Conservation (phyloP, 805 yeast species). For the Hanseniaspora guilliermondii region DNA sequence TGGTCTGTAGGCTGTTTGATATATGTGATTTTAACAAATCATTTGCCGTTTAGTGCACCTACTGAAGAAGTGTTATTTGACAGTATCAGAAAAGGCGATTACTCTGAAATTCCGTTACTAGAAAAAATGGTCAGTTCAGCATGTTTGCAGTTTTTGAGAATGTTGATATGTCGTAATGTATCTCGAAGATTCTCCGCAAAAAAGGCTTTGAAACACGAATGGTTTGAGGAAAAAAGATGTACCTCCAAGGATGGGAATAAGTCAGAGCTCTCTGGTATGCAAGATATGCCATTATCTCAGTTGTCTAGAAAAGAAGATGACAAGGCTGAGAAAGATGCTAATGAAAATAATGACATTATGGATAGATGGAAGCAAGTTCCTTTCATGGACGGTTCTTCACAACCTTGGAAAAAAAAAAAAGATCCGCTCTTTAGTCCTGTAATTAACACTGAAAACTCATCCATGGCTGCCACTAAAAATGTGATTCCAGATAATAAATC, state of each 20-base stretch:
- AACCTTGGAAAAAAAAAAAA: slow-evolving; percentile 4
- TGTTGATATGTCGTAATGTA: slow-evolving; percentile 69
- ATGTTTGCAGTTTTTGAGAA: slow-evolving; percentile 60
- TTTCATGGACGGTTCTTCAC: slow-evolving; percentile 11
- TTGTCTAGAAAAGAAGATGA: neutral
- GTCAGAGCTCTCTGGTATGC: neutral
- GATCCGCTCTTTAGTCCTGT: neutral
- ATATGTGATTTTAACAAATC: slow-evolving; percentile 84
- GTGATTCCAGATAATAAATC: neutral
- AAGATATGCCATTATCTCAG: slow-evolving; percentile 7
- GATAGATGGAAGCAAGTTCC: slow-evolving; percentile 8
- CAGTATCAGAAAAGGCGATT: slow-evolving; percentile 65
- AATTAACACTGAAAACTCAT: neutral
- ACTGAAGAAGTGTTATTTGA: slow-evolving; percentile 77
- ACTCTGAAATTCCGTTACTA: slow-evolving; percentile 62
- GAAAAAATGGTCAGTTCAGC: slow-evolving; percentile 52
- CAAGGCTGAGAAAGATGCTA: neutral
- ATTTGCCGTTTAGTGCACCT: slow-evolving; percentile 85
- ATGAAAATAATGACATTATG: neutral
- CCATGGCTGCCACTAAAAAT: neutral
- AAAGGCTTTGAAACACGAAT: slow-evolving; percentile 65
- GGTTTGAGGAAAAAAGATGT: slow-evolving; percentile 40
- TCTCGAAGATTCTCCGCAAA: slow-evolving; percentile 57
- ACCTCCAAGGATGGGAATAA: neutral
- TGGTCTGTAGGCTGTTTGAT: slow-evolving; percentile 96